A percentile compares a stretch with the other conserved stretches of the same genome.
These are phyloP conservation scores for Phytophthora aleatoria DNA, from an alignment of 352 stramenopile genomes.

Conservation along the genomic window DNA sequence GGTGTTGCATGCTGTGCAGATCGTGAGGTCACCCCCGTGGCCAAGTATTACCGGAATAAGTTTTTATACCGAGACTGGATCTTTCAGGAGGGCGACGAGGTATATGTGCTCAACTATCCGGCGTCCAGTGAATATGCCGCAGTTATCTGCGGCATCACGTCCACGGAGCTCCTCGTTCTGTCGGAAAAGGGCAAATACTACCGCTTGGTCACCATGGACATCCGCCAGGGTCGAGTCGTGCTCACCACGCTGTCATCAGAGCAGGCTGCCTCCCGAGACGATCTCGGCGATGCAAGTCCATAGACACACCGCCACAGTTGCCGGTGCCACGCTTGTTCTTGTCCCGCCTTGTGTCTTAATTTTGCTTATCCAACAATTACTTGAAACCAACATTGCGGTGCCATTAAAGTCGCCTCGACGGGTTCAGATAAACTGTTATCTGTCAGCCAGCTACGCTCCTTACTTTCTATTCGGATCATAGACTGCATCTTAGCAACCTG, in stretches of 20 bases:
- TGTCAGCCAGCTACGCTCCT: conserved; percentile 3
- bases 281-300: conserved; percentile 49
- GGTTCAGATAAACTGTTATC: conserved; percentile 1
- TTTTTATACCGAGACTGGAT: conserved; percentile 78
- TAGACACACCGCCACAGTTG: conserved; percentile 35
- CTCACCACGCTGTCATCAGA: conserved; percentile 64
- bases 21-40: conserved; percentile 44
- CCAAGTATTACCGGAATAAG: conserved; percentile 75
- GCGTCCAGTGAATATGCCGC: conserved; percentile 64
- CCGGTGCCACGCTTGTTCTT: conserved; percentile 29
- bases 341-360: conserved; percentile 36
- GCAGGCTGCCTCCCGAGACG: conserved; percentile 50
- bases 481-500: conserved; percentile 1
- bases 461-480: conserved; percentile 20
- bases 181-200: conserved; percentile 84
- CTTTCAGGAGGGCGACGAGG: conserved; percentile 81
- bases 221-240: conserved; percentile 65
- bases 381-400: conserved; percentile 36
- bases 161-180: conserved; percentile 77
- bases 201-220: conserved; percentile 75
- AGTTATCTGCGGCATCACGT: conserved; percentile 71
- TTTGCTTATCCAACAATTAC: conserved; percentile 39
- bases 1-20: conserved; percentile 31
- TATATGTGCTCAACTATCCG: conserved; percentile 71
- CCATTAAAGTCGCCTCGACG: conserved; percentile 16